Evolutionary conservation across 306 rosid genomes (phyloP), one percentile per base, ranked within the genome.

Genomic region (Gynostemma pentaphyllum): DNA sequence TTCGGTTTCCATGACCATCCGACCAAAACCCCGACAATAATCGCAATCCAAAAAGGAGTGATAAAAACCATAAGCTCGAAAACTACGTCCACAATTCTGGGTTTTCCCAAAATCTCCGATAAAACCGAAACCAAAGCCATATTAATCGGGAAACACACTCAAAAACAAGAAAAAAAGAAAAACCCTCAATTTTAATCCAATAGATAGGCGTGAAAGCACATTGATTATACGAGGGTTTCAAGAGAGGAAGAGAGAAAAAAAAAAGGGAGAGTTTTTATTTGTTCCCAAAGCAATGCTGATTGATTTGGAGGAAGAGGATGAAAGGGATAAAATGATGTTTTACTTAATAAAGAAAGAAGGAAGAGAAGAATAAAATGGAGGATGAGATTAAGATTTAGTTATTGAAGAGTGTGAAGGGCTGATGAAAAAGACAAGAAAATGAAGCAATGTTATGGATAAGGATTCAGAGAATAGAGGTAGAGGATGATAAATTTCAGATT

Each of bases 1-100:
- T 80, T 80, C 5, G 98, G 98, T 11, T 74, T 82, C 98, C 98
- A 88, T 0, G 84, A 74, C 98, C 98, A 92, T 11, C 98, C 98
- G 24, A 92, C 83, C 24, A 86, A 39, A 49, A 92, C 89, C 0
- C 98, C 96, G 14, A 82, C 61, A 51, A 88, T 44, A 42, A 86
- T 80, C 22, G 88, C 96, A 66, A 92, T 50, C 95, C 96, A 92
- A 0, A 92, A 64, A n/a, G 96, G 94, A 46, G 82, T 75, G 3
- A 81, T 60, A 45, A 92, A 81, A 11, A 81, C 45, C 5, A 74
- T 45, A 23, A 82, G 78, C 79, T 82, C 85, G 6, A 64, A 64
- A 22, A 85, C 2, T 1, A 88, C 69, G 40, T 76, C 82, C 9
- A 56, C 52, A 10, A 78, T 30, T 5, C 87, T 59, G 21, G 87